A percentile compares a stretch with the other conserved stretches of the same genome.
Conservation (phyloP, 1,139 yeast genomes). For the Diutina sp. region DNA sequence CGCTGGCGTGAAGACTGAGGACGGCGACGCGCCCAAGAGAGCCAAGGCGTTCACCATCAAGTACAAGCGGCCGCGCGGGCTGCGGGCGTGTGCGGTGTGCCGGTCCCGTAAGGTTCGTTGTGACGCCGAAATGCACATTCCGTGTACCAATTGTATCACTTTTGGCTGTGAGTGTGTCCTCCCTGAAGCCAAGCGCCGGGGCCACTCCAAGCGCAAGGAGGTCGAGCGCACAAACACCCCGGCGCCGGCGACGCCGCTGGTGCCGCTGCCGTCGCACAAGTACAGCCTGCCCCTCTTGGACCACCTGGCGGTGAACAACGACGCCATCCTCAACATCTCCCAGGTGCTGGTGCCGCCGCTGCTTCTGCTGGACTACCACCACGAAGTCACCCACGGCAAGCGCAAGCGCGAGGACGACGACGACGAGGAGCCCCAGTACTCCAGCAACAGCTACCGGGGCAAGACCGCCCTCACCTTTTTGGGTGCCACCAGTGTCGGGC, state of each 20-base stretch:
- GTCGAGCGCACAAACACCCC: neutral
- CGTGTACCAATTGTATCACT: constrained; percentile 67
- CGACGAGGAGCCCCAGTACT: neutral
- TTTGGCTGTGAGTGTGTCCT: constrained; percentile 55
- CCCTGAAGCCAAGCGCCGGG: constrained; percentile 35
- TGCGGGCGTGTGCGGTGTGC: constrained; percentile 45
- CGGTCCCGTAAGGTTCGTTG: constrained; percentile 66
- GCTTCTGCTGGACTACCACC: constrained; percentile 24
- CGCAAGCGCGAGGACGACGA: constrained; percentile 18
- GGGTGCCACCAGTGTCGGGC: neutral
- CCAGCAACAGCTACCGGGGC: neutral
- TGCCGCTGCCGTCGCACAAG: neutral
- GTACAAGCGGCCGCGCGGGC: constrained; percentile 38
- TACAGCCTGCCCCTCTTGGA: neutral
- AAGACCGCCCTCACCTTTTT: neutral
- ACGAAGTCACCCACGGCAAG: constrained; percentile 19
- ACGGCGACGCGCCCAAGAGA: constrained; percentile 12
- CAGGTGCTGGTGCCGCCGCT: constrained; percentile 34
- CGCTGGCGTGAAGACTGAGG: neutral
- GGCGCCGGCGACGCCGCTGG: neutral
- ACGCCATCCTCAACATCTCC: constrained; percentile 31
- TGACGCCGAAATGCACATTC: constrained; percentile 56
- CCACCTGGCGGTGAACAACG: constrained; percentile 9
- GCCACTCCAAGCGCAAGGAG: constrained; percentile 13
- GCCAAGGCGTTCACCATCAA: constrained; percentile 39